A percentile compares a stretch with the other conserved stretches of the same genome.
These are phyloP conservation scores for Pilatotrama ljubarskyi DNA, from an alignment of 768 basidiomycete species.

Conservation along the genomic window DNA sequence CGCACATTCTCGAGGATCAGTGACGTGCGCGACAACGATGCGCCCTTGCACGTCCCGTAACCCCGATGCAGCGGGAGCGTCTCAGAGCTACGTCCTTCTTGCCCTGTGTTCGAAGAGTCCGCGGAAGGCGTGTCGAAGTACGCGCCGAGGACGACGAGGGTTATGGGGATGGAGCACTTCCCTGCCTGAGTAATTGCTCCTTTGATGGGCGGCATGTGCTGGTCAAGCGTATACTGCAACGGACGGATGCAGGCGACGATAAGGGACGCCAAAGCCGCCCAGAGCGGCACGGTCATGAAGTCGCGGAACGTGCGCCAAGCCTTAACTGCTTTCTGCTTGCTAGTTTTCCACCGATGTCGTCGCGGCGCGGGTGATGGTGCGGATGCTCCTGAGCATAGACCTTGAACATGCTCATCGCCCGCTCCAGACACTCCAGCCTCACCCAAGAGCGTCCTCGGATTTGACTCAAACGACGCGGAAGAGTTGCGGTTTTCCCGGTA, in stretches of 20 bases:
- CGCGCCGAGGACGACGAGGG: constrained; percentile 88
- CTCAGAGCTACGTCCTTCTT: no score
- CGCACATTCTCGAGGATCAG: constrained; percentile 42
- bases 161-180: constrained; percentile 83
- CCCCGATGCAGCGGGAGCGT: no score
- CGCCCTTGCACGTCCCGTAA: no score
- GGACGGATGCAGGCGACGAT: constrained; percentile 76
- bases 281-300: constrained; percentile 90
- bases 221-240: constrained; percentile 68
- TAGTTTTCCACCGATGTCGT: no score
- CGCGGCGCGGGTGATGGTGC: no score
- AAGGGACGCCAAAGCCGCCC: constrained; percentile 77
- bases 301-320: constrained; percentile 48
- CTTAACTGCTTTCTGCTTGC: constrained; percentile 22
- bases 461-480: no score
- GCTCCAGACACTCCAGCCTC: no score
- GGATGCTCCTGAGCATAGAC: no score
- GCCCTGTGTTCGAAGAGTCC: constrained; percentile 4
- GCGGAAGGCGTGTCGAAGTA: constrained; percentile 69
- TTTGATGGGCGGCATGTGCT: constrained; percentile 63
- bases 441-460: no score
- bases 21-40: constrained; percentile 30
- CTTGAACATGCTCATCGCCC: no score
- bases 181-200: constrained; percentile 68
- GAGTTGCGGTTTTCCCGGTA: no score